Conservation (phyloP, 495 filamentous ascomycete species). For the Aspergillus heteromorphus region DNA sequence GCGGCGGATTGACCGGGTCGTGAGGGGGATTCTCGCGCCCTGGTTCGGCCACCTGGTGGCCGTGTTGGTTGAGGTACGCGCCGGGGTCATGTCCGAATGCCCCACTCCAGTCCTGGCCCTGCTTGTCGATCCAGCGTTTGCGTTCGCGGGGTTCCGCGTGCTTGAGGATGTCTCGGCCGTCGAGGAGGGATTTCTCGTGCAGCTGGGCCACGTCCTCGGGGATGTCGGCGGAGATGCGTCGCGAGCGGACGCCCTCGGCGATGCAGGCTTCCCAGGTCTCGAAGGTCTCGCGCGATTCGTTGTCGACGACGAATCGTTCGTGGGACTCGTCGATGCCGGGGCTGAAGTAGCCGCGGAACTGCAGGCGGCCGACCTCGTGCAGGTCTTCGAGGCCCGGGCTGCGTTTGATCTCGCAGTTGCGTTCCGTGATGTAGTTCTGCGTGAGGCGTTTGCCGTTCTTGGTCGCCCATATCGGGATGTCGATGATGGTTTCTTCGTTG, state of each 20-base stretch:
- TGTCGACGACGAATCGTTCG: constrained; percentile 74
- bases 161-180: constrained; percentile 75
- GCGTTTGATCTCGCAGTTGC: constrained; percentile 53
- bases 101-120: constrained; percentile 84
- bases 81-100: constrained; percentile 68
- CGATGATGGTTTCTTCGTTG: constrained; percentile 66
- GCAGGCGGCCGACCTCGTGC: constrained; percentile 71
- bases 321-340: constrained; percentile 90
- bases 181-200: constrained; percentile 71
- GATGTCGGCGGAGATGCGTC: constrained; percentile 60
- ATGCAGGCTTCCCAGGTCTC: constrained; percentile 91
- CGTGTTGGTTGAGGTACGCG: constrained; percentile 45
- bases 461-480: constrained; percentile 83
- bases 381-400: constrained; percentile 65
- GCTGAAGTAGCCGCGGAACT: constrained; percentile 76
- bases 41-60: constrained; percentile 49
- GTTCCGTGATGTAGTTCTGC: constrained; percentile 84
- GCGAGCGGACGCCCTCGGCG: constrained; percentile 72
- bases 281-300: constrained; percentile 83
- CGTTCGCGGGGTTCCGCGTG: constrained; percentile 63
- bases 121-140: constrained; percentile 69
- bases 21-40: constrained; percentile 50
- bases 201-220: constrained; percentile 61
- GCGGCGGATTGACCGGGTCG: constrained; percentile 50
- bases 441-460: constrained; percentile 65